A percentile compares a stretch with the other conserved stretches of the same genome.
Conservation (phyloP, 768 basidiomycete species). For the Boletus vermiculosoides region DNA sequence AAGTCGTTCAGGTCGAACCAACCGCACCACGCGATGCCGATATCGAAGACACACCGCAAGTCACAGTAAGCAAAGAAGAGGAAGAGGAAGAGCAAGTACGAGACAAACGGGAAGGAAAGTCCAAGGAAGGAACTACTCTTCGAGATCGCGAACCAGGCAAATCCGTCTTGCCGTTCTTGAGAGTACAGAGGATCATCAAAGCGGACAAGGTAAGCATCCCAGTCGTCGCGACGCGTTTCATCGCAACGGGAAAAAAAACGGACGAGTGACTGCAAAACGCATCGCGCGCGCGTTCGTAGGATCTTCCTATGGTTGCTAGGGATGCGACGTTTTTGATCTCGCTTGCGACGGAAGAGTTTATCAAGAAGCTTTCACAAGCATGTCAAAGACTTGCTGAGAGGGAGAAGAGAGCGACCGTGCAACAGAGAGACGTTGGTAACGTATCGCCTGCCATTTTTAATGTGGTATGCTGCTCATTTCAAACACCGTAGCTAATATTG, state of each 20-base stretch:
- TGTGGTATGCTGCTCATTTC: not conserved
- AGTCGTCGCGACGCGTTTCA: not conserved
- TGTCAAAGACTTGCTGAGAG: constrained; percentile 66
- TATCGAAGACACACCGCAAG: constrained; percentile 8
- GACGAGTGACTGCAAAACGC: not conserved
- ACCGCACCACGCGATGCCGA: constrained; percentile 8
- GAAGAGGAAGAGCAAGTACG: constrained; percentile 6
- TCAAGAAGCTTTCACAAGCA: constrained; percentile 69
- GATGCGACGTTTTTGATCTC: constrained; percentile 81
- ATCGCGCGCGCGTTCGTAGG: constrained; percentile 41
- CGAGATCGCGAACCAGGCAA: constrained; percentile 55
- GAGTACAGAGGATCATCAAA: constrained; percentile 83
- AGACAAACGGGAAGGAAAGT: constrained; percentile 18
- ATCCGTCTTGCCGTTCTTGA: constrained; percentile 68
- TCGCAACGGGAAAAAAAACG: not conserved
- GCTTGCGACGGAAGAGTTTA: constrained; percentile 86
- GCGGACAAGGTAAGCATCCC: constrained; percentile 66
- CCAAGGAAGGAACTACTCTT: constrained; percentile 13
- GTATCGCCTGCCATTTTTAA: not conserved
- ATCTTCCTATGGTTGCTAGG: constrained; percentile 69
- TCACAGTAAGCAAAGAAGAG: not conserved
- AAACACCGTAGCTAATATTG: constrained; percentile 48
- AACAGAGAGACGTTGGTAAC: constrained; percentile 78
- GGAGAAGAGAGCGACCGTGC: constrained; percentile 73
- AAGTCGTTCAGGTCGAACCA: constrained; percentile 3